Conservation (phyloP, 1,139 yeast species). For the Meyerozyma smithsonii region DNA sequence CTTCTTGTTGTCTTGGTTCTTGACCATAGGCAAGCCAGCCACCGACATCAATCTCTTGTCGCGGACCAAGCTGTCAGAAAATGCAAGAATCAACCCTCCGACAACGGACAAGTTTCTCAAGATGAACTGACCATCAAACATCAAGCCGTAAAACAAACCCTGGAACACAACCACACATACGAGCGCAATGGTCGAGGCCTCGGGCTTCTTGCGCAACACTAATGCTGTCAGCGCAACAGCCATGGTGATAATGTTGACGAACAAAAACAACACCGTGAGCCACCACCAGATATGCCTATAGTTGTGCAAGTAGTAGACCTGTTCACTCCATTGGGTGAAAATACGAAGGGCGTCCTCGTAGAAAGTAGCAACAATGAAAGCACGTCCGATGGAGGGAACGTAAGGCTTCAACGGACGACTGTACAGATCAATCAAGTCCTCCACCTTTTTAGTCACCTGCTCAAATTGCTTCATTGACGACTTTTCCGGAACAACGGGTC, state of each 20-base stretch:
- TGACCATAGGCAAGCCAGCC: conserved; percentile 89
- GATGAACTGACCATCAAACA: conserved; percentile 76
- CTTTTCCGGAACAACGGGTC: conserved; percentile 17
- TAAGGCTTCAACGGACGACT: conserved; percentile 59
- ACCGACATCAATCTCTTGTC: conserved; percentile 66
- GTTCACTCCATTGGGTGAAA: conserved; percentile 86
- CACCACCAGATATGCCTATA: conserved; percentile 78
- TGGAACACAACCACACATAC: conserved; percentile 73
- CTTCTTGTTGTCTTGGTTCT: conserved; percentile 78
- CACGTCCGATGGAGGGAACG: conserved; percentile 83
- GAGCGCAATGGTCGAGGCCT: conserved; percentile 68
- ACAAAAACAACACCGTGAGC: conserved; percentile 67
- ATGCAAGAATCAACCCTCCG: conserved; percentile 88
- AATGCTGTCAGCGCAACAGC: conserved; percentile 65
- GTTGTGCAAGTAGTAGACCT: conserved; percentile 76
- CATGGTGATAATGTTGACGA: conserved; percentile 68
- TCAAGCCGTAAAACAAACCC: conserved; percentile 85
- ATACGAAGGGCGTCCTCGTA: conserved; percentile 87
- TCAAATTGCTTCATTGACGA: conserved; percentile 40
- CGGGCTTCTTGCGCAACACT: conserved; percentile 65
- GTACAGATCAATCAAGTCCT: conserved; percentile 43
- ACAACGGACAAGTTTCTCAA: conserved; percentile 85
- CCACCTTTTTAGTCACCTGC: conserved; percentile 39
- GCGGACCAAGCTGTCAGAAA: conserved; percentile 83
- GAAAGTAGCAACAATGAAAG: conserved; percentile 90